Evolutionary conservation across 331 rosid species (phyloP), one percentile per base, ranked within the genome.

Genomic region (Rhamnella rubrinervis): DNA sequence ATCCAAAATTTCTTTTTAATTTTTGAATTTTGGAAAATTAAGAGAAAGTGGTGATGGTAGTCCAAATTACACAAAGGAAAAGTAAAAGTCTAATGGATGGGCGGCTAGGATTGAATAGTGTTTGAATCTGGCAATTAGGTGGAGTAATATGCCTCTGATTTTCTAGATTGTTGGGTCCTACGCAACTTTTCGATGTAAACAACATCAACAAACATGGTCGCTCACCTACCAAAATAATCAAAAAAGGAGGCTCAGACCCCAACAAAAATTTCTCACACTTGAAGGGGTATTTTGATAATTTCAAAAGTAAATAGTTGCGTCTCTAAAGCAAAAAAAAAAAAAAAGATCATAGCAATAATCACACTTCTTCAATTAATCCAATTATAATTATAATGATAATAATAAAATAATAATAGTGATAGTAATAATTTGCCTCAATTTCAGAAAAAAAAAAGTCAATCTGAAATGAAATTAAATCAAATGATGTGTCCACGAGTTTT

Each of bases 181-280:
- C 63, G 52, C 63, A 25, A 53, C 63, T 7, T 40, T 19, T 46
- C 39, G n/a, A 5, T 5, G 15, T n/a, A 55, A 46, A 53, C 58
- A 53, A 65, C 37, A 59, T 19, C 39, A 51, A 16, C 40, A 65
- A 65, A 37, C 37, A 26, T 21, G 65, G 72, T 56, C 10, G 72
- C 65, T 67, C 79, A 77, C 58, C 76, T 38, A 63, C 67, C 68
- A 11, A 40, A 12, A 12, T 11, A 44, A 59, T 39, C n/a, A 63
- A 63, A 70, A 38, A 31, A 6, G 35, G 14, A 5, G 47, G 17
- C 14, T 21, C 71, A 21, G 25, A 19, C 58, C 11, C 58, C 58
- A 53, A 59, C 50, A 31, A 69, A 26, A 69, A 4, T 41, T 25
- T 18, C 39, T 14, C 23, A 61, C 17, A 51, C 18, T 40, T 26